A percentile compares a stretch with the other conserved stretches of the same genome.
phyloP scores from a whole-genome alignment of 345 rosid species.

The Schrenkiella parvula region DNA sequence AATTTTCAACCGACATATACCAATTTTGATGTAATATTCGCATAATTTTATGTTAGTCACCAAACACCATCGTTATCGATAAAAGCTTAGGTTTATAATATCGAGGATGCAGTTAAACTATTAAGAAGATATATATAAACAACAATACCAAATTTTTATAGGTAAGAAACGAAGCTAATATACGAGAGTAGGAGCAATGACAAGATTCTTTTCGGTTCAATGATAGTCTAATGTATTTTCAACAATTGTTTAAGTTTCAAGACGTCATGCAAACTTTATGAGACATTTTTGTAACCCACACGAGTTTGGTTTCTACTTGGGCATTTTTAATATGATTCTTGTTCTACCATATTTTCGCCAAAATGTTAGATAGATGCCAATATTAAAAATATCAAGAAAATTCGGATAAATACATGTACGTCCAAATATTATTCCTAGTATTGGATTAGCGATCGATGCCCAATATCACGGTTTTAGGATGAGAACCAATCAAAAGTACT shows the following conservation, averaged over 20 bases:
- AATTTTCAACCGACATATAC: too few relatives aligned
- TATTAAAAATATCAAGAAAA: neutral
- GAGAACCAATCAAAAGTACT: neutral
- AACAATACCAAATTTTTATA: neutral
- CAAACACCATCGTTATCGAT: neutral
- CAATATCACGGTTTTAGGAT: neutral
- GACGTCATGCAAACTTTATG: conserved; percentile 15
- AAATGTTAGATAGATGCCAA: neutral
- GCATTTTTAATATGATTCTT: neutral
- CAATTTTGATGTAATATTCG: too few relatives aligned
- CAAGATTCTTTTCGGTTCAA: conserved; percentile 3
- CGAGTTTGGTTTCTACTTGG: neutral
- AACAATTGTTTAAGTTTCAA: neutral
- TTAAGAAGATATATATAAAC: neutral
- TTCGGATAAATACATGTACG: neutral
- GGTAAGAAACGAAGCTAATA: neutral
- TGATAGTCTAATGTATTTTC: neutral
- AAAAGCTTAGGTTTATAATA: neutral
- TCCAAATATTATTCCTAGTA: neutral
- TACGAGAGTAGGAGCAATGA: neutral
- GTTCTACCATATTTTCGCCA: neutral
- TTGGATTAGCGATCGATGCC: neutral
- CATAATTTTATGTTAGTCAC: too few relatives aligned
- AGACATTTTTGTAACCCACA: conserved; percentile 6
- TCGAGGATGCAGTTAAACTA: neutral